Evolutionary conservation across 768 basidiomycete genomes (phyloP).

Genomic region (Lentinula sp.): DNA sequence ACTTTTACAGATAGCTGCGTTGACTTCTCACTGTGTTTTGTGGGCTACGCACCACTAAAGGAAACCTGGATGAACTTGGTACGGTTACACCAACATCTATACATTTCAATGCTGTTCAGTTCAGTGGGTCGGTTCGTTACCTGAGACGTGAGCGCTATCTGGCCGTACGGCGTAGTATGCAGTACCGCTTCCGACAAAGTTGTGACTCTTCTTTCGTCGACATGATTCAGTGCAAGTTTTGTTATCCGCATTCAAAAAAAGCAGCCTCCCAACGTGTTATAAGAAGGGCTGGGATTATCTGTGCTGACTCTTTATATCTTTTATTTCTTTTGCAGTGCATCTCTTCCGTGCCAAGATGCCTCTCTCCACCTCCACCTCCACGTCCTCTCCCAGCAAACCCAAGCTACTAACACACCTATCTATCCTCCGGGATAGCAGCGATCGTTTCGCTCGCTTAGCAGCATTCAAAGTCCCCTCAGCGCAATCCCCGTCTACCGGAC

Average conservation of each 20-base stretch:
- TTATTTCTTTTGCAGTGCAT: neutral
- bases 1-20: no score
- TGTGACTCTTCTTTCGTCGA: conserved; percentile 1
- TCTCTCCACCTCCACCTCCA: neutral
- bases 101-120: neutral
- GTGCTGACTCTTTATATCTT: neutral
- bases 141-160: conserved; percentile 4
- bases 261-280: no score
- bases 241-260: neutral
- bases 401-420: conserved; percentile 44
- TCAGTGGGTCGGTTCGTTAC: neutral
- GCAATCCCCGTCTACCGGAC: conserved; percentile 32
- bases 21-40: no score
- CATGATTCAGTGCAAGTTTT: neutral
- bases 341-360: neutral
- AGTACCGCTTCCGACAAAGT: neutral
- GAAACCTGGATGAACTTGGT: neutral
- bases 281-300: neutral
- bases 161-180: neutral
- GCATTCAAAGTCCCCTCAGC: conserved; percentile 60
- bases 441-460: conserved; percentile 40
- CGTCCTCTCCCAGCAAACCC: neutral
- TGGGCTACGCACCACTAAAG: neutral
- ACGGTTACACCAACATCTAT: neutral
- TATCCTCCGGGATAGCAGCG: conserved; percentile 50